Evolutionary conservation across 2,329 filamentous ascomycete genomes (phyloP), one percentile per base, ranked within the genome.

Genomic region (Fusarium pseudoanthophilum): DNA sequence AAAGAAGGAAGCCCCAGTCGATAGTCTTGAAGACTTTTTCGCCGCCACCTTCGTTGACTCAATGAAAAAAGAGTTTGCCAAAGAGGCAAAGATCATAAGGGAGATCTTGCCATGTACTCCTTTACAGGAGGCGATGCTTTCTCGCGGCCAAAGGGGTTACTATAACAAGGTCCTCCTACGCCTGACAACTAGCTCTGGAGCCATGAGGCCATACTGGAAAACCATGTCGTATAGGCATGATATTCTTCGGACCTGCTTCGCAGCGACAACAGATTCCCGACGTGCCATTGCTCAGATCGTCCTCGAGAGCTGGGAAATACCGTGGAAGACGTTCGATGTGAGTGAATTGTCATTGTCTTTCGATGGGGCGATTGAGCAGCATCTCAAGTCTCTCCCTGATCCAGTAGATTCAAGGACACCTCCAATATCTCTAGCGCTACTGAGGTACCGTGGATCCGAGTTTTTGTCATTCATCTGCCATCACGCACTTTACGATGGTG

Each of bases 401-500:
- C 77, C 82, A 1, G 67, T 90, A 10, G 84, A 89, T 52, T 85
- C 85, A 0, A 78, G 81, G 20, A 78, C 72, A 7, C 86, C 85
- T 14, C 87, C 85, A 2, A 79, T 86, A 16, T 87, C 84, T 9
- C 82, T 87, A 56, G 85, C 83, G 0, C 58, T 85, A 0, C 80
- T 89, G 28, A 71, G 74, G 15, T 75, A 80, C 3, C 75, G 76
- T 11, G 78, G 75, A 1, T 77, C 69, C 0, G 57, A 65, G 0
- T 86, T 85, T 48, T 75, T 87, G 3, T 91, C 84, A 0, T 87
- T 87, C 55, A 80, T 85, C 42, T 91, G 84, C 75, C 95, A 97
- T 76, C 95, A 98, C 82, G 93, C 94, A 4, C 84, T 97, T 2
- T 97, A 97, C 76, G 95, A 98, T 81, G 95, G 92, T 1, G 90